Base-by-base conservation (phyloP, 1,139 yeast genomes). In the Saccharomyces hybrid region DNA sequence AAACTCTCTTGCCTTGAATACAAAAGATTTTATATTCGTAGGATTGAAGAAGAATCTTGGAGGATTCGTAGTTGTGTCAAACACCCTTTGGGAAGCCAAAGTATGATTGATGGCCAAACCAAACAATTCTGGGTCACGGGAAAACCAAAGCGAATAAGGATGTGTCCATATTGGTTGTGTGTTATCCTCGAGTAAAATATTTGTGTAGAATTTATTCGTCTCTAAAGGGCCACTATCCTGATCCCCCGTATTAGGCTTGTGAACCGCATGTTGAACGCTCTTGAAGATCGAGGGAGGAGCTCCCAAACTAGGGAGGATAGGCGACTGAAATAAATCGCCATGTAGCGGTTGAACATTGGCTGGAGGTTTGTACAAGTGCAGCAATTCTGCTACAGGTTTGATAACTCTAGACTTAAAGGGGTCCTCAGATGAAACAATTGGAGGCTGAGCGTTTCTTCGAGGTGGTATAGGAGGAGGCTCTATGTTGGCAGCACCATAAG, bases 131-230 rank as follows among this genome's bases (percentile, higher is more conserved):
- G 67, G 60, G 25, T 74, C 77, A 49, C 68, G 73, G 4, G 80
- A 73, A 69, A 75, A 83, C 84, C 88, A 88, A 48, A 89, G 71
- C 1, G 89, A 83, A 65, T 88, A 89, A 1, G 97, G 97, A 63
- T 85, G 90, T 1, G 95, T 81, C 84, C 88, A 88, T 4, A 84
- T 79, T 2, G 80, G 85, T 53, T 80, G 72, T 8, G 79, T 78
- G 65, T 87, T 93, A 47, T 73, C 72, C 1, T 78, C 93, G 25
- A 90, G 78, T 57, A 88, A 72, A 67, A 89, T 72, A 70, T 90
- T 90, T 8, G 88, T 85, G 68, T 86, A 89, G 70, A 88, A 90
- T 68, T 89, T 88, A 73, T 90, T 90, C 20, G 97, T 89, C 59
- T 82, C 82, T 50, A 83, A 77, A 5, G 95, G 88, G 14, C 66